Evolutionary conservation across 257 asterid genomes (phyloP).

Genomic region (Jacaranda mimosifolia): DNA sequence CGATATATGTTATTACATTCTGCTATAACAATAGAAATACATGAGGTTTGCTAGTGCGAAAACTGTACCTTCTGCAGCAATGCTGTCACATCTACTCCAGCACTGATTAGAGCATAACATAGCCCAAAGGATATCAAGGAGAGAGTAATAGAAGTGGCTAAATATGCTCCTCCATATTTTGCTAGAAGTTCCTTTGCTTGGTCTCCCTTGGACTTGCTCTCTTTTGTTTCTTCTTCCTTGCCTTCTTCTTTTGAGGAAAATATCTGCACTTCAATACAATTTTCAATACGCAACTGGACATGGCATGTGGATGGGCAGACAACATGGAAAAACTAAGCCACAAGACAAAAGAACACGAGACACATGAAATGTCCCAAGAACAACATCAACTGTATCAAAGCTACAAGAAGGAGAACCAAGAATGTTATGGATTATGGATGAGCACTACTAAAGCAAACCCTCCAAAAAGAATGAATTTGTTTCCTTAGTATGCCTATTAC

Average conservation of each 20-base stretch:
- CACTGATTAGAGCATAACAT: slow-evolving; percentile 77
- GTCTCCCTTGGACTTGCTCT: slow-evolving; percentile 75
- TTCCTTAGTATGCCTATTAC: too few species aligned
- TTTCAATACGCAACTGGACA: not conserved
- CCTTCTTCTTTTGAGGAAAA: slow-evolving; percentile 72
- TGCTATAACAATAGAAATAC: not conserved
- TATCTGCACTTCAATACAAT: slow-evolving; percentile 55
- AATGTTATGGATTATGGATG: not conserved
- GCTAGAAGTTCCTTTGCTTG: slow-evolving; percentile 87
- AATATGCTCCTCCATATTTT: slow-evolving; percentile 96
- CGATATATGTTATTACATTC: not conserved
- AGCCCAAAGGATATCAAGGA: slow-evolving; percentile 88
- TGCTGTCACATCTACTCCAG: slow-evolving; percentile 86
- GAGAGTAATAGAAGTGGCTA: slow-evolving; percentile 92
- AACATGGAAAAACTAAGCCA: not conserved
- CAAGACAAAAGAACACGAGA: not conserved
- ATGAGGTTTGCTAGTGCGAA: not conserved
- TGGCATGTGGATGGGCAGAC: not conserved
- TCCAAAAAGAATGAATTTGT: too few species aligned
- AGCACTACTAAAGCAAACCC: not conserved
- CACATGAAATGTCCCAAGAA: not conserved
- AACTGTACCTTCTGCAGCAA: slow-evolving; percentile 70
- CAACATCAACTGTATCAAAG: not conserved
- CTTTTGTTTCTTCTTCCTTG: slow-evolving; percentile 51
- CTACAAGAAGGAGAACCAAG: not conserved